Percentiles rank a stretch among this genome's conserved stretches.
Conservation (phyloP, 2,329 filamentous ascomycete species). For the Chaetomium globosum region DNA sequence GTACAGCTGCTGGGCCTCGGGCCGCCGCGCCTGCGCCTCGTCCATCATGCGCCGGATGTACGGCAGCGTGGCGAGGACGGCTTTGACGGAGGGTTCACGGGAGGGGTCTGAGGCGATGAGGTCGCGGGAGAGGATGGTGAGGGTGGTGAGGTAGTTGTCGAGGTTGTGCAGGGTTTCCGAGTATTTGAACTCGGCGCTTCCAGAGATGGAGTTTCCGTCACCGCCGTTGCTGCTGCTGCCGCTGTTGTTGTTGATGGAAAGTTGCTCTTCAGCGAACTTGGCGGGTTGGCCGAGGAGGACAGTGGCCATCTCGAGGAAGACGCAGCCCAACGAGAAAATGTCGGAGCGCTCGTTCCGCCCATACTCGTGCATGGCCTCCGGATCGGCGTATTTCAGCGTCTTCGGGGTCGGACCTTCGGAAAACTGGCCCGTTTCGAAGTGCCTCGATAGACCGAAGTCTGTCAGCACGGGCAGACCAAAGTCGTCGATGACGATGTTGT, state of each 20-base stretch:
- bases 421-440: slow-evolving; percentile 36
- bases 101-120: slow-evolving; percentile 6
- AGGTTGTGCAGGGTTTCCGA: slow-evolving; percentile 32
- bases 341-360: slow-evolving; percentile 37
- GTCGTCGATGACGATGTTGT: slow-evolving; percentile 39
- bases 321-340: slow-evolving; percentile 40
- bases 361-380: slow-evolving; percentile 34
- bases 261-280: slow-evolving; percentile 33
- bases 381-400: slow-evolving; percentile 36
- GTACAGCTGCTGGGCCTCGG: slow-evolving; percentile 34
- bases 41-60: slow-evolving; percentile 37
- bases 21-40: slow-evolving; percentile 25
- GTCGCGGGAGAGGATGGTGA: slow-evolving; percentile 15
- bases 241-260: slow-evolving; percentile 11
- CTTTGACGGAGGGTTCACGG: slow-evolving; percentile 24
- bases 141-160: slow-evolving; percentile 28
- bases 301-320: slow-evolving; percentile 39
- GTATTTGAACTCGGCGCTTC: slow-evolving; percentile 33
- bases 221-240: not conserved
- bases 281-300: slow-evolving; percentile 35
- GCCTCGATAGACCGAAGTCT: slow-evolving; percentile 38
- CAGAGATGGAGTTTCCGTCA: slow-evolving; percentile 9
- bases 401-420: slow-evolving; percentile 36
- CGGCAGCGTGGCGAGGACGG: slow-evolving; percentile 31
- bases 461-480: slow-evolving; percentile 36